Base-by-base conservation (phyloP, 2,329 filamentous ascomycete genomes). In the Monascus ruber region DNA sequence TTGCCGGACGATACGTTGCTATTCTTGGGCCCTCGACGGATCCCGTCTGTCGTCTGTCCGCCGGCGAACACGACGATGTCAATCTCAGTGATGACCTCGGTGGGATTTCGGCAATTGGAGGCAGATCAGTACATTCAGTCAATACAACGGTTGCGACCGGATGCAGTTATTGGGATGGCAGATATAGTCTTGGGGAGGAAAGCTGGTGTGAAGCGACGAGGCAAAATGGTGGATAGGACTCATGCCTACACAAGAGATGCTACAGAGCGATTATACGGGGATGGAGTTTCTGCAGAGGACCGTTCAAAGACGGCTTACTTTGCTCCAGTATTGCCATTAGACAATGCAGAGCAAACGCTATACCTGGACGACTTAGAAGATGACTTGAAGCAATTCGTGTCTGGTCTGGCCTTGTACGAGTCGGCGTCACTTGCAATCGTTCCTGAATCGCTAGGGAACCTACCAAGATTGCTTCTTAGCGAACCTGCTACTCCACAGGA, bases 171-270 rank as follows among this genome's bases (percentile, higher is more conserved):
- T 24, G 79, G 79, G 0, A 63, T 93, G 37, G 83, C 82, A 4
- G 91, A 98, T 60, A 59, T 80, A 24, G 73, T 88, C 6, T 70
- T 73, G 27, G 74, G 75, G 49, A 66, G 68, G 39, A 47, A 68
- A 4, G 74, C 83, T 0, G 76, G 80, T 2, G 66, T 72, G 6
- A 94, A 93, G 63, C 75, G 88, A 34, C 76, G 83, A 35, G 71
- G 78, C 29, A 87, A 85, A 53, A 95, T 94, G 79, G 81, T 79
- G 24, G 86, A 91, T 54, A 74, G 89, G 41, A 94, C 85, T 1
- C 83, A 91, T 56, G 73, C 76, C 31, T 96, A 87, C 85, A 69
- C 89, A 11, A 74, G 77, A 24, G 75, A 83, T 45, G 77, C 86
- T 37, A 68, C 87, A 29, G 62, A 65, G 10, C 56, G 63, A 26